Evolutionary conservation across 2,329 filamentous ascomycete species (phyloP), one percentile per base, ranked within the genome.

Genomic region (Lecanoromycetidae sp.): DNA sequence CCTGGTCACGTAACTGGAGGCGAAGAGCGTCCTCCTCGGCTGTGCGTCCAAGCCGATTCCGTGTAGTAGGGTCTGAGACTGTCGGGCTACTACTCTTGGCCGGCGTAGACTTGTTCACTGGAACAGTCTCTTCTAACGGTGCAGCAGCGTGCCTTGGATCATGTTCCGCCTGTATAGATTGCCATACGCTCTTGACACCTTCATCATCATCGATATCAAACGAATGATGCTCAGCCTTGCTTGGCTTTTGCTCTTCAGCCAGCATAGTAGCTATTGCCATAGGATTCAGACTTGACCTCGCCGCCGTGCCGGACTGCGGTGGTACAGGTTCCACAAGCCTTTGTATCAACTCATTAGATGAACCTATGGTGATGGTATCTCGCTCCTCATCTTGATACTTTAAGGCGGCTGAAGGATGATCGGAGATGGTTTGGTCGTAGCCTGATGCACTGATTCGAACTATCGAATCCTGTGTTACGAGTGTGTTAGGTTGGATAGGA

Each of bases 311-410:
- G 10, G 46, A 27, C 29, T 47, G 29, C 23, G 15, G 36, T 34
- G 56, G 51, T n/a, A 59, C 27, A 19, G 66, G 63, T 46, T 71
- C 69, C 23, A 67, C 64, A 7, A 71, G 61, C 36, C 67, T 65
- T 50, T 71, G 65, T 26, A 60, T 58, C 38, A 71, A 65, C 52
- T 71, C 69, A 20, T 68, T 56, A 37, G 67, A 65, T 19, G 68
- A 70, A 32, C 69, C 69, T 55, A 69, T 68, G 5, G 65, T 70
- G 46, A 71, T 67, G 26, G 60, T 57, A 46, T 69, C 67, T 51
- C 70, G 67, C 17, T 71, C 66, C 23, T 68, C 64, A 55, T 71
- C 69, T 44, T 65, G 40, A 50, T 71, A 71, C 17, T 58, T 66
- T 36, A 71, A 53, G 27, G 58, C 61, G 10, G 66, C 67, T 33